Evolutionary conservation across 2,329 filamentous ascomycete genomes (phyloP), one percentile per base, ranked within the genome.

Genomic region (Neopestalotiopsis rosae): DNA sequence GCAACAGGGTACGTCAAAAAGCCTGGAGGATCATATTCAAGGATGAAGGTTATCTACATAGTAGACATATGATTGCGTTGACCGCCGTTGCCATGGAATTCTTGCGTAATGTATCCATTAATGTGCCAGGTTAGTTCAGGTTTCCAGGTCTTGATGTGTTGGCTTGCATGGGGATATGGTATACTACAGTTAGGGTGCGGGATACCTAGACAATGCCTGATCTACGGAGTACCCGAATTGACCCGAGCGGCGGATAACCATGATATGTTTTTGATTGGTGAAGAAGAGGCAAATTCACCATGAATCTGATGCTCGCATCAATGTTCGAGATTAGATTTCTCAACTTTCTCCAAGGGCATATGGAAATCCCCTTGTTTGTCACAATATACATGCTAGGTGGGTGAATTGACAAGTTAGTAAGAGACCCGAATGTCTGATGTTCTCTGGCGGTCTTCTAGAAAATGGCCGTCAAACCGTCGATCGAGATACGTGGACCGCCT

Each of bases 401-500:
- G 34, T 10, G 34, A 10, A 38, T 7, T 38, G 34, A 10, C 34
- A 3, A 52, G n/a, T 9, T 52, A 17, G 20, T 24, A 20, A 9
- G n/a, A 9, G n/a, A 4, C 9, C n/a, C 17, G 2, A n/a, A n/a
- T 52, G n/a, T 52, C n/a, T 52, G 45, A 20, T 52, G n/a, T 24
- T 52, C 20, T 52, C 17, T 20, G 45, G 17, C 20, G 45, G 20
- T 20, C 6, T 52, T 52, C 45, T 24, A 24, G 45, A 52, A 52
- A 52, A 52, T 20, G 45, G 14, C 14, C 45, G n/a, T n/a, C n/a
- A 10, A 6, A 52, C n/a, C 14, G 45, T 52, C 20, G n/a, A 52
- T 52, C 45, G 45, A 52, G 45, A 24, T n/a, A 52, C 45, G 45
- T 52, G 45, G n/a, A 52, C 57, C 30, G 57, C 57, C 57, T 24